Evolutionary conservation across 257 asterid genomes (phyloP).

Genomic region (Echium plantagineum): DNA sequence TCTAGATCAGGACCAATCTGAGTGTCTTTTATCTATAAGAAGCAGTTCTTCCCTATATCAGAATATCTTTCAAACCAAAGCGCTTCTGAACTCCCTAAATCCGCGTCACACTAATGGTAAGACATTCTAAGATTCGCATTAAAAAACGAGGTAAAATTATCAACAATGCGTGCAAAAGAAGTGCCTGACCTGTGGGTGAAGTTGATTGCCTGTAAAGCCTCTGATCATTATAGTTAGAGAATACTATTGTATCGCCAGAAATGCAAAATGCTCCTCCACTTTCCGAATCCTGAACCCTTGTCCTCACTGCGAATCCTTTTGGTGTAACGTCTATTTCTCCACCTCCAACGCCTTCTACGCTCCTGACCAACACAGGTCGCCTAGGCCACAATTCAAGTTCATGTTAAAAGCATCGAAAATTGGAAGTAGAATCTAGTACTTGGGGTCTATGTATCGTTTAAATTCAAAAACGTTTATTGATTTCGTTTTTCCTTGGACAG

Average conservation of each 20-base stretch:
- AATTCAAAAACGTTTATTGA: too few species aligned
- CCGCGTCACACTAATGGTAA: too few species aligned
- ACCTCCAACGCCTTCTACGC: constrained; percentile 41
- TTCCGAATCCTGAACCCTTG: constrained; percentile 53
- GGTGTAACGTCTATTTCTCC: constrained; percentile 57
- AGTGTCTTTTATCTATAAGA: too few species aligned
- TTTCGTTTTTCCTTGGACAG: too few species aligned
- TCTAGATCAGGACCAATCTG: too few species aligned
- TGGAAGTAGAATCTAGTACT: background rate
- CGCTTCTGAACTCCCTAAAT: too few species aligned
- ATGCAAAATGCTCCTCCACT: constrained; percentile 83
- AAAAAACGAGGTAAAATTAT: constrained; percentile 2
- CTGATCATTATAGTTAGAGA: constrained; percentile 88
- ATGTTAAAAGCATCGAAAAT: background rate
- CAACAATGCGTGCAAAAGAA: background rate
- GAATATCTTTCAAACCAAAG: too few species aligned
- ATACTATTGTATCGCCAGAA: constrained; percentile 45
- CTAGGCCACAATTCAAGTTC: constrained; percentile 15
- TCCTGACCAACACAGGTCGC: constrained; percentile 70
- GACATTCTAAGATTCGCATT: too few species aligned
- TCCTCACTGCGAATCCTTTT: constrained; percentile 73
- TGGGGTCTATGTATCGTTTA: too few species aligned
- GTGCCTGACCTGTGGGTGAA: constrained; percentile 40
- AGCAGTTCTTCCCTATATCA: too few species aligned
- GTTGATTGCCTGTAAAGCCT: constrained; percentile 64